Conservation (phyloP, 1,284 basidiomycete genomes). For the Irpex sp. region DNA sequence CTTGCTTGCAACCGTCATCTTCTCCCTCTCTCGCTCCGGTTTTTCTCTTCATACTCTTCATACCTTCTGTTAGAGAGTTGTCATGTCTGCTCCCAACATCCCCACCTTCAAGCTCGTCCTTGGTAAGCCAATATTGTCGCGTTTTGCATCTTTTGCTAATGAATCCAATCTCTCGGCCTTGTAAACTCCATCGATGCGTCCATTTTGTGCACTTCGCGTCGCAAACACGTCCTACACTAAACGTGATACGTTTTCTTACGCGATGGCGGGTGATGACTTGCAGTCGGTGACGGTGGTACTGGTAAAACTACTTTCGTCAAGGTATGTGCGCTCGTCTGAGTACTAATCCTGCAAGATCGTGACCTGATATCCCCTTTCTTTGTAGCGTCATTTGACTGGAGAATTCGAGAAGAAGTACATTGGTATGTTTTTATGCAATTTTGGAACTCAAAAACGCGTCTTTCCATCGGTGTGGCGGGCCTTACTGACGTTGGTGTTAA, state of each 20-base stretch:
- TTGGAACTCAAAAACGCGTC: background rate
- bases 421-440: slow-evolving; percentile 44
- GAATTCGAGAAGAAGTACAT: slow-evolving; percentile 99
- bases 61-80: slow-evolving; percentile 18
- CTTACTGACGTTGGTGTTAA: slow-evolving; percentile 19
- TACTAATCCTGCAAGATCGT: slow-evolving; percentile 39
- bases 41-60: slow-evolving; percentile 19
- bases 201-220: slow-evolving; percentile 2
- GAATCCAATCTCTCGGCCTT: slow-evolving; percentile 4
- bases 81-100: slow-evolving; percentile 50
- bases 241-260: background rate
- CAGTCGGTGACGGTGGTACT: slow-evolving; percentile 97
- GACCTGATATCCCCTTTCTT: slow-evolving; percentile 44
- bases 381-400: slow-evolving; percentile 94
- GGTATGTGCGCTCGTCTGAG: slow-evolving; percentile 41
- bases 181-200: slow-evolving; percentile 22
- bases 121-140: slow-evolving; percentile 52
- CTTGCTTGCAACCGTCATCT: slow-evolving; percentile 26
- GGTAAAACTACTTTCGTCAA: slow-evolving; percentile 99
- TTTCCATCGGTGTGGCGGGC: slow-evolving; percentile 3
- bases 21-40: slow-evolving; percentile 17
- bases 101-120: slow-evolving; percentile 99
- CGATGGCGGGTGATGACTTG: slow-evolving; percentile 21
- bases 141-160: slow-evolving; percentile 12
- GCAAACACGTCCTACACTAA: background rate